Conservation (phyloP, 495 filamentous ascomycete species). For the Rostrohypoxylon terebratum region DNA sequence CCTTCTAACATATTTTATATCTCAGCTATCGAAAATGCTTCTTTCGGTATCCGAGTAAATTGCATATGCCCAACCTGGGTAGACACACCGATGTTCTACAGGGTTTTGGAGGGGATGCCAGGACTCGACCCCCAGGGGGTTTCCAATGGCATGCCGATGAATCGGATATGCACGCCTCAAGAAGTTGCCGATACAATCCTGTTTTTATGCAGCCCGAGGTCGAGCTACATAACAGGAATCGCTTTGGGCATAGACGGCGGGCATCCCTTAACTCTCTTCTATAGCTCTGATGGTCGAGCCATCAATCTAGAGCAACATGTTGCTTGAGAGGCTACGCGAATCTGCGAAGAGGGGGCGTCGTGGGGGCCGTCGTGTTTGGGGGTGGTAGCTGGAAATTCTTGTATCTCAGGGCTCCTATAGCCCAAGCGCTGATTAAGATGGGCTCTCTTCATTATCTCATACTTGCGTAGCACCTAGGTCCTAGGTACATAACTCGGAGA, state of each 20-base stretch:
- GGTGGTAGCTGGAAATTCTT: no score
- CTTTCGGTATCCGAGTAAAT: constrained; percentile 57
- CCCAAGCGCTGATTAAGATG: no score
- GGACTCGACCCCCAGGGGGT: constrained; percentile 5
- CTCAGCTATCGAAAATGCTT: constrained; percentile 51
- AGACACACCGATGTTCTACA: constrained; percentile 55
- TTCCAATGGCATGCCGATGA: constrained; percentile 46
- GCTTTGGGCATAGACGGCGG: constrained; percentile 49
- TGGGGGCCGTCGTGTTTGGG: no score
- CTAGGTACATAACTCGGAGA: background rate
- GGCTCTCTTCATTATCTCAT: no score
- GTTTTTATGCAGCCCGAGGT: constrained; percentile 56
- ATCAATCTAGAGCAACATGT: no score
- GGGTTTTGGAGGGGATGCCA: background rate
- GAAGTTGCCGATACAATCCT: constrained; percentile 60
- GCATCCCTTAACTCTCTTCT: background rate
- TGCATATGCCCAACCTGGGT: constrained; percentile 58
- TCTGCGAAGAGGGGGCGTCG: no score
- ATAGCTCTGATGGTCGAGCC: background rate
- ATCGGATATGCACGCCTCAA: constrained; percentile 52
- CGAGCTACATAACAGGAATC: constrained; percentile 54
- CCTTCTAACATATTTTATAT: background rate
- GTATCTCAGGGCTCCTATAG: no score
- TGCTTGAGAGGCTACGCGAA: no score
- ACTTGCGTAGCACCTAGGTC: background rate